phyloP scores from a whole-genome alignment of 2,329 filamentous ascomycete species.

The Penicillium janthinellum region DNA sequence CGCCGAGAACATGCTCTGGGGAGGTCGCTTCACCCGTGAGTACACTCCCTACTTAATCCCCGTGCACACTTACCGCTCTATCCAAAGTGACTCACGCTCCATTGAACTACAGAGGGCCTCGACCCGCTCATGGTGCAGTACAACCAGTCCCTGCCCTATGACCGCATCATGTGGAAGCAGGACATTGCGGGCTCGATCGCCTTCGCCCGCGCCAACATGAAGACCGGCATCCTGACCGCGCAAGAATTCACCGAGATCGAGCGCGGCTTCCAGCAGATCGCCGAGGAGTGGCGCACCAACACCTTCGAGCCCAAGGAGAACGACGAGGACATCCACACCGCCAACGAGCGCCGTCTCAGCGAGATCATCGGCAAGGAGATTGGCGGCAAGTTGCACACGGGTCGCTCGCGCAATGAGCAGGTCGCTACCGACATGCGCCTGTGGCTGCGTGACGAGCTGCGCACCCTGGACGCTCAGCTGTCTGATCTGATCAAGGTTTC shows the following conservation, averaged over 20 bases:
- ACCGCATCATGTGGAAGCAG: constrained; percentile 74
- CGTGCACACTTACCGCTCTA: constrained; percentile 1
- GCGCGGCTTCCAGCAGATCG: constrained; percentile 64
- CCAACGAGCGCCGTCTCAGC: constrained; percentile 71
- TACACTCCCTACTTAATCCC: constrained; percentile 6
- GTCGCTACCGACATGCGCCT: constrained; percentile 87
- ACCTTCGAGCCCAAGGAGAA: constrained; percentile 42
- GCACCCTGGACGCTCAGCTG: constrained; percentile 68
- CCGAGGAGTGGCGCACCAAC: constrained; percentile 46
- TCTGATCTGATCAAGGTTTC: constrained; percentile 70
- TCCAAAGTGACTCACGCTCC: constrained; percentile 21
- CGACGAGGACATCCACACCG: constrained; percentile 66
- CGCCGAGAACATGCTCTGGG: constrained; percentile 60
- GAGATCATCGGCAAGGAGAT: constrained; percentile 86
- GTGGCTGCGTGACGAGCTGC: constrained; percentile 78
- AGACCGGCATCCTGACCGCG: constrained; percentile 70
- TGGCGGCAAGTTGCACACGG: constrained; percentile 86
- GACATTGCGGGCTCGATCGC: constrained; percentile 81
- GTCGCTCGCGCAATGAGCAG: constrained; percentile 86
- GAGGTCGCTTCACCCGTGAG: constrained; percentile 62
- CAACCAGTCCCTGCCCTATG: constrained; percentile 79
- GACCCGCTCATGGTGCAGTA: constrained; percentile 86
- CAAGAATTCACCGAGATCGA: constrained; percentile 76
- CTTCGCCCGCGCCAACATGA: constrained; percentile 77
- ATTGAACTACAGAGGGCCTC: constrained; percentile 63